Base-by-base conservation (phyloP, 148 eudicot genomes). In the Diospyros lotus region DNA sequence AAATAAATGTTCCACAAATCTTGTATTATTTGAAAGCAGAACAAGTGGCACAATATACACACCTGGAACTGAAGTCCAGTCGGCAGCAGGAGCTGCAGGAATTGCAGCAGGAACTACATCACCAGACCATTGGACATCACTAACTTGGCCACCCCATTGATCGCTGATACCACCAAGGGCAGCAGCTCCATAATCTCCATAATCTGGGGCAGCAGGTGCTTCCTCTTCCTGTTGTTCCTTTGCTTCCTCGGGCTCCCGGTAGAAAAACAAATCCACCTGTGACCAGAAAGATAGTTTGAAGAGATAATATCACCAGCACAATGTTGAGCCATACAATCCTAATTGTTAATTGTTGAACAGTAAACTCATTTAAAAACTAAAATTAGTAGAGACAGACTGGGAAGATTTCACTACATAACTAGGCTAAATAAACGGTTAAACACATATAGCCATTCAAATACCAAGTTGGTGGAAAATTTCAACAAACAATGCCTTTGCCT, bases 221-320 rank as follows among this genome's bases (percentile, higher is more conserved):
- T 86, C 91, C 61, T 89, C 97, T 52, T 92, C 90, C 63, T 88
- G 84, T 69, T 73, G 79, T 40, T 89, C 90, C 89, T 92, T 92
- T 6, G 83, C 50, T 62, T 92, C 97, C 67, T 91, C 96, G 9
- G 93, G 91, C 74, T 91, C 97, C 64, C 97, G 83, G 82, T 84
- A 92, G 86, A 92, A 89, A 68, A 92, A 92, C 53, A 92, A 71
- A 72, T 92, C 97, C 55, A 92, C 97, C 97, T 92, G 81, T 84
- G 66, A 79, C 71, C 14, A 60, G 40, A 38, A 43, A 4, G 4
- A 10, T 3, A 28, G 28, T 28, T 28, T 28, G 28, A 28, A 28
- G 28, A 28, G 28, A 28, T 28, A 28, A 28, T 28, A 28, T 28
- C 0, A 28, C 28, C 28, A 28, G 28, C 28, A 28, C 28, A 28